Conservation (phyloP, 1,284 basidiomycete species). For the Marasmius fiardii region DNA sequence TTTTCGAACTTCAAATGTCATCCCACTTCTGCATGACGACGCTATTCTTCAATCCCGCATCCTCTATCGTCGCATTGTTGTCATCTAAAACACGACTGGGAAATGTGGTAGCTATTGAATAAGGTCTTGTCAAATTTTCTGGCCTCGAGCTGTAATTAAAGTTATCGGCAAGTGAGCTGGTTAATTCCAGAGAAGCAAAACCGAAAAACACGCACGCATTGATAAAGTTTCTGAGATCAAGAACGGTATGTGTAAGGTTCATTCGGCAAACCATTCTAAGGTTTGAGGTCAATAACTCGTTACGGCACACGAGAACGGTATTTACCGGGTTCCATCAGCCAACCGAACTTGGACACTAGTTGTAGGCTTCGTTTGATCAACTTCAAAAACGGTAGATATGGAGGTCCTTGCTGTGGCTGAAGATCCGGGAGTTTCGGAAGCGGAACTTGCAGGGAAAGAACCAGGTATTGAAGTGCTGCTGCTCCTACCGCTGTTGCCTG, state of each 20-base stretch:
- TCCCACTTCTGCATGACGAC: conserved; percentile 87
- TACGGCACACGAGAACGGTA: conserved; percentile 9
- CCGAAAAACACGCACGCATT: conserved; percentile 73
- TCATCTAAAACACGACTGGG: conserved; percentile 77
- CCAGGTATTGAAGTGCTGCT: conserved; percentile 49
- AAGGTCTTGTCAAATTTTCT: conserved; percentile 59
- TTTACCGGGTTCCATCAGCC: conserved; percentile 86
- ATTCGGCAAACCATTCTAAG: conserved; percentile 84
- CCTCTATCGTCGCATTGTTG: conserved; percentile 65
- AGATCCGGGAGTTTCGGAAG: conserved; percentile 20
- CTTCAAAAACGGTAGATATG: conserved; percentile 66
- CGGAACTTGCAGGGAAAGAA: conserved; percentile 37
- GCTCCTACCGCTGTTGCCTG: conserved; percentile 16
- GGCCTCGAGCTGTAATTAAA: conserved; percentile 74
- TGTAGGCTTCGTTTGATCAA: conserved; percentile 78
- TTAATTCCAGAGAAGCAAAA: conserved; percentile 6
- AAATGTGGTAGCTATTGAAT: conserved; percentile 85
- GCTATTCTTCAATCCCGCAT: conserved; percentile 74
- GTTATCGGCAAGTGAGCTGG: conserved; percentile 5
- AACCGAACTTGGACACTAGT: conserved; percentile 92
- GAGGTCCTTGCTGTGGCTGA: conserved; percentile 29
- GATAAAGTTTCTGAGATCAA: conserved; percentile 85
- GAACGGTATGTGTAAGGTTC: conserved; percentile 91
- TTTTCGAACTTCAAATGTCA: neutral
- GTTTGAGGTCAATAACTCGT: conserved; percentile 6